phyloP scores from a whole-genome alignment of 2,329 filamentous ascomycete species.

The Fusarium sp. region DNA sequence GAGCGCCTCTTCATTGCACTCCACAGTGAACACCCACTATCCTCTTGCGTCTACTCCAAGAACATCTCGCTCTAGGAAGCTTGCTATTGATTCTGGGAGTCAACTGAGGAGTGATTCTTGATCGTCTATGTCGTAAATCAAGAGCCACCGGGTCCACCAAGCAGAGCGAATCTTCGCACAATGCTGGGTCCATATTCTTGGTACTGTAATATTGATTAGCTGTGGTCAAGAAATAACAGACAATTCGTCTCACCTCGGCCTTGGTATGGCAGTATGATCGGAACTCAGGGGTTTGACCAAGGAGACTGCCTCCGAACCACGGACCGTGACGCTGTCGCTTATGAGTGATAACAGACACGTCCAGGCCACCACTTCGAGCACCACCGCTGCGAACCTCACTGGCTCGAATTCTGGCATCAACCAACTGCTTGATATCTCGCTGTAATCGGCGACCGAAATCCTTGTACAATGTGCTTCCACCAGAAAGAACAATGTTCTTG shows the following conservation, averaged over 20 bases:
- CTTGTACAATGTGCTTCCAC: conserved; percentile 97
- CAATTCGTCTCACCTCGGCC: conserved; percentile 66
- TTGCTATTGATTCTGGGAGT: conserved; percentile 13
- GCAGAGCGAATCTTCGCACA: conserved; percentile 90
- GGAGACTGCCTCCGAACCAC: conserved; percentile 96
- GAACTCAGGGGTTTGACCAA: conserved; percentile 98
- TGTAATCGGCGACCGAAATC: conserved; percentile 97
- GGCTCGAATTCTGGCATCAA: conserved; percentile 91
- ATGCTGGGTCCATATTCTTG: conserved; percentile 97
- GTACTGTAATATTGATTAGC: conserved; percentile 66
- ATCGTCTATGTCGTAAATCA: conserved; percentile 53
- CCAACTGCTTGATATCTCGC: conserved; percentile 95
- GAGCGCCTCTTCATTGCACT: conserved; percentile 37
- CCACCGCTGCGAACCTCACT: conserved; percentile 93
- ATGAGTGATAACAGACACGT: conserved; percentile 97
- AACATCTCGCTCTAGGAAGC: conserved; percentile 5
- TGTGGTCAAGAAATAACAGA: background rate
- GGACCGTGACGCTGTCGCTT: conserved; percentile 97
- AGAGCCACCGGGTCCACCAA: conserved; percentile 90
- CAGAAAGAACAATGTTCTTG: conserved; percentile 99
- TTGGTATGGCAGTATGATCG: conserved; percentile 98
- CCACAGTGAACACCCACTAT: background rate
- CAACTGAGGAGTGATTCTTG: conserved; percentile 26
- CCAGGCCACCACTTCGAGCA: conserved; percentile 91
- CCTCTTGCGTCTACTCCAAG: conserved; percentile 2